Percentiles rank a stretch among this genome's conserved stretches.
Conservation (phyloP, 1,284 basidiomycete species). For the Moesziomyces parantarcticus region DNA sequence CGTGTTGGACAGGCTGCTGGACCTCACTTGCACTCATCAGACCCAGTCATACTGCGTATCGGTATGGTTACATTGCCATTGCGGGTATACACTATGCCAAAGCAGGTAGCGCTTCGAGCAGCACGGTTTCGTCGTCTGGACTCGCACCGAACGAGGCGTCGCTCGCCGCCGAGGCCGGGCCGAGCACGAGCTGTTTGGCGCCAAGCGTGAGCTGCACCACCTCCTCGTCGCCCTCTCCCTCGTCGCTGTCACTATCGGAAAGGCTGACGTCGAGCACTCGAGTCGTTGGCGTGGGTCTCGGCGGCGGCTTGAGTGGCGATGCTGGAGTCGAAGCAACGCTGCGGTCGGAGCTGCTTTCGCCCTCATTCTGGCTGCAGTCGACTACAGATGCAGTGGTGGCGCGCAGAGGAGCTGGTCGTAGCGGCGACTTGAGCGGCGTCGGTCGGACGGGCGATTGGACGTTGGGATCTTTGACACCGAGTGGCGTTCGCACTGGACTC, state of each 20-base stretch:
- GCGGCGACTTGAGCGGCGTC: neutral
- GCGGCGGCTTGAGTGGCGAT: constrained; percentile 1
- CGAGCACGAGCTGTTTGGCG: constrained; percentile 21
- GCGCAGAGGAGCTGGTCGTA: too few relatives aligned
- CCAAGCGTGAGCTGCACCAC: constrained; percentile 20
- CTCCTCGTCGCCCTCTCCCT: constrained; percentile 10
- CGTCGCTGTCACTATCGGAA: neutral
- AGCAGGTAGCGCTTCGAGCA: constrained; percentile 9
- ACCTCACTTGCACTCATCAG: too few relatives aligned
- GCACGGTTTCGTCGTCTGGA: constrained; percentile 24
- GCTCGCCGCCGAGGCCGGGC: constrained; percentile 16
- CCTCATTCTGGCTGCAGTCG: too few relatives aligned
- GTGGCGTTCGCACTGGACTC: constrained; percentile 15
- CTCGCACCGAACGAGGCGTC: constrained; percentile 5
- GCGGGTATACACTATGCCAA: constrained; percentile 4
- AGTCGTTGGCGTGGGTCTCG: constrained; percentile 9
- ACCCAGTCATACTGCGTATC: too few relatives aligned
- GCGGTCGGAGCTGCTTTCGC: too few relatives aligned
- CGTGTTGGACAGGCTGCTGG: neutral
- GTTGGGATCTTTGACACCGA: constrained; percentile 24
- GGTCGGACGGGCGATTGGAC: constrained; percentile 9
- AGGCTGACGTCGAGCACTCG: too few relatives aligned
- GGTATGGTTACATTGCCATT: too few relatives aligned
- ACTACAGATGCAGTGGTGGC: too few relatives aligned
- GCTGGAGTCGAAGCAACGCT: constrained; percentile 3